Base-by-base conservation (phyloP, 1,284 basidiomycete species). In the Tilletia caries region DNA sequence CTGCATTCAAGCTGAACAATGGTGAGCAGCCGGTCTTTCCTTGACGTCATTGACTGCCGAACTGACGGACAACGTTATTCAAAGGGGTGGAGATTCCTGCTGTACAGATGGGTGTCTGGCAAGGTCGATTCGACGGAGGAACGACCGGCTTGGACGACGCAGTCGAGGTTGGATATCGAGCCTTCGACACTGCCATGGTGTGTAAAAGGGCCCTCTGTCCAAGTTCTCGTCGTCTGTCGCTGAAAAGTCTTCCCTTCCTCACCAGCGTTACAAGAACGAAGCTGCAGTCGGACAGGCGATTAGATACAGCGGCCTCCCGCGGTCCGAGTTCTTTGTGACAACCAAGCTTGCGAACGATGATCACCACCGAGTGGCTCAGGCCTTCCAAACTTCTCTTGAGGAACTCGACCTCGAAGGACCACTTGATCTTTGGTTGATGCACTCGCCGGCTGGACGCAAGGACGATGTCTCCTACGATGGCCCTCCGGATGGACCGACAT, bases 261-360 rank as follows among this genome's bases (percentile, higher is more conserved):
- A 44, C 43, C 50, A 52, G 50, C 46, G 69, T 4, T 81, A 82
- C 70, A 75, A 75, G 68, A 82, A 83, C 75, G 78, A 84, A 73
- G 80, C 83, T 70, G 77, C 79, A 46, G 80, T 84, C 44, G 83
- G 79, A 43, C 75, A 78, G 41, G 83, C 78, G 32, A 73, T 83
- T 68, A 78, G 79, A 73, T 75, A 80, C 66, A 68, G 75, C 70
- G 79, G 81, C 62, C 79, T 82, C 2, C 71, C 78, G 41, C 79
- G 83, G 44, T 74, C 76, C 64, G 76, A 84, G 67, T 75, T 84
- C 64, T 84, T 82, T 74, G 80, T 84, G 73, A 84, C 84, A 66
- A 79, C 82, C 48, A 83, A 83, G 76, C 79, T 81, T 64, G 82
- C 75, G 76, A 80, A 82, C 52, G 79, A 75, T 43, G 81, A 82